Base-by-base conservation (phyloP, 2,329 filamentous ascomycete species). In the Phialophora macrospora region DNA sequence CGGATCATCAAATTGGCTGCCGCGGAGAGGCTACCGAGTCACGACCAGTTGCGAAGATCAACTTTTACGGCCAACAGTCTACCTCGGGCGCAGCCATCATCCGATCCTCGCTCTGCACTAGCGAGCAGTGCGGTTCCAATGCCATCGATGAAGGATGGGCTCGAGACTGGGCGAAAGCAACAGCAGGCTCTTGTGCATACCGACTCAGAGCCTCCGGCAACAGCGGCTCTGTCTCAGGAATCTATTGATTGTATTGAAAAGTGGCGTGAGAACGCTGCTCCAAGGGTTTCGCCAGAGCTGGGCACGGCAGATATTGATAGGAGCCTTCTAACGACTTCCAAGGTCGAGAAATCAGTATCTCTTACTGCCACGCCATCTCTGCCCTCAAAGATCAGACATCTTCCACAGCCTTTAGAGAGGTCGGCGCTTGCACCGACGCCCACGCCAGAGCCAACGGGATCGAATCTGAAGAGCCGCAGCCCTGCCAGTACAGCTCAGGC, bases 181-280 rank as follows among this genome's bases (percentile, higher is more conserved):
- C 5, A 12, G 46, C 46, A 28, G 30, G 26, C 17, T 55, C 28
- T 55, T 8, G 52, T 14, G 28, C 11, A 2, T 28, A 34, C 28
- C 28, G 8, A 14, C 17, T 5, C 28, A n/a, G 52, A 30, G 28
- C 11, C 28, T n/a, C 26, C 28, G 28, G 12, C 52, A 7, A 30
- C 14, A 20, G 26, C 52, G 52, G 30, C 52, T 34, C 30, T 44
- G 48, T 32, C 32, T 5, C 17, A 57, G 11, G n/a, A 71, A 17
- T 73, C 80, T 32, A 72, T 76, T 11, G 28, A 73, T 6, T 70
- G 72, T 22, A 74, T 77, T 58, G 58, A 48, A 57, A 64, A 55
- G 59, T 8, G 51, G 62, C 22, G 63, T 41, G 49, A 61, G 65
- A 55, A 51, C 24, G 51, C 51, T 34, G 55, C 52, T 30, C 51